phyloP scores from a whole-genome alignment of 371 early-diverging fungal species.

The Catenaria anguillulae region DNA sequence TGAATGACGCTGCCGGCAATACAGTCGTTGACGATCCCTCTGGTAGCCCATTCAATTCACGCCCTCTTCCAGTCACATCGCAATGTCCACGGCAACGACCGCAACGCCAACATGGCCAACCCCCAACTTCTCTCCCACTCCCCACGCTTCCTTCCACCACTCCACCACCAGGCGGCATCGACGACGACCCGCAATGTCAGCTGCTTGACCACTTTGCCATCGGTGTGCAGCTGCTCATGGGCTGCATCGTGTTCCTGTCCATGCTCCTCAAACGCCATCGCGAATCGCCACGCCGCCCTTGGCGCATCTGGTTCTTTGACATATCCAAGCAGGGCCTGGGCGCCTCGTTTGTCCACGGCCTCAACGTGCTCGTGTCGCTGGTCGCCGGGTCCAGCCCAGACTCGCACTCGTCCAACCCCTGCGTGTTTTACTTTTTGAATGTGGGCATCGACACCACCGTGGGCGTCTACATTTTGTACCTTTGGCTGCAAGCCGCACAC shows the following conservation, averaged over 20 bases:
- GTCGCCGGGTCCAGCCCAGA: neutral
- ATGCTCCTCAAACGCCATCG: conserved; percentile 1
- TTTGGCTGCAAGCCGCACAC: neutral
- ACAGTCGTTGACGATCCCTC: too few species aligned
- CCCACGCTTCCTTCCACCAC: too few species aligned
- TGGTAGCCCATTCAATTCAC: too few species aligned
- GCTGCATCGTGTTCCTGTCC: neutral
- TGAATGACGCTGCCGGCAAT: too few species aligned
- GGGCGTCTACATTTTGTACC: conserved; percentile 2
- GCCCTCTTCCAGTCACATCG: too few species aligned
- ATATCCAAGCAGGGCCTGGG: conserved; percentile 5
- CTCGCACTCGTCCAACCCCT: neutral
- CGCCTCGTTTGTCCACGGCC: neutral
- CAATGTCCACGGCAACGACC: too few species aligned
- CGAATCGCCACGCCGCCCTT: neutral
- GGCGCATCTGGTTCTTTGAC: neutral
- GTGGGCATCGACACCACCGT: conserved; percentile 5
- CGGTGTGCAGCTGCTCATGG: conserved; percentile 6
- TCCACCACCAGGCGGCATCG: too few species aligned
- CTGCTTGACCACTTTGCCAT: conserved; percentile 4
- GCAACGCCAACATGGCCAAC: too few species aligned
- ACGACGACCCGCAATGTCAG: neutral
- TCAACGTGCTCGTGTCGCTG: conserved; percentile 4
- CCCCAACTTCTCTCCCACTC: too few species aligned
- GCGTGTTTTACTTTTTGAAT: neutral